Base-by-base conservation (phyloP, 2,329 filamentous ascomycete species). In the Talaromyces sp. region DNA sequence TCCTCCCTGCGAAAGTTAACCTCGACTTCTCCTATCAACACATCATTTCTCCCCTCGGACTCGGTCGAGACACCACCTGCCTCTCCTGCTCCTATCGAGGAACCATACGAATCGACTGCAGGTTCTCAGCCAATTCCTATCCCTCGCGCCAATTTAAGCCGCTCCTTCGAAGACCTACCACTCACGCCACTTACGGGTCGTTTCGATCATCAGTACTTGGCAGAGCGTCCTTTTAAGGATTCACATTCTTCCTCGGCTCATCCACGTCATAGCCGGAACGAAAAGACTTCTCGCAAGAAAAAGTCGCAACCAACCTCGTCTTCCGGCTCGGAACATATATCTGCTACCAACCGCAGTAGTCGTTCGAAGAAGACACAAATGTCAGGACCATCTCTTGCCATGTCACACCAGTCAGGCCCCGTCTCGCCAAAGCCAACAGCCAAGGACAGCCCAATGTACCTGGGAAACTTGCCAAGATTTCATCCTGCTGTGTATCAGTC, bases 401-500 rank as follows among this genome's bases (percentile, higher is more conserved):
- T 71, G 52, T 78, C 79, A 2, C 77, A 78, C 5, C 76, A 78
- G 66, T 72, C 77, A 5, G 68, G 74, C 13, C 68, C 74, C 43
- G 72, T 73, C 27, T 66, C 70, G 27, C 74, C 68, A 49, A 70
- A 78, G 56, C 74, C 72, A 45, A 65, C 72, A 27, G 64, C 76
- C 62, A 79, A 80, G 68, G 69, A 75, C n/a, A 70, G 72, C 14
- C 72, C 76, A 14, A 75, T 80, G 69, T 74, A 79, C 56, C 75
- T 82, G 13, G 74, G 73, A 52, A 78, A 69, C 56, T 72, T 82
- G 19, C 80, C 80, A n/a, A 76, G 79, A 33, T 82, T 80, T 68
- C 80, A 82, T 69, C 80, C 80, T 1, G 76, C 79, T 10, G 77
- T 80, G 64, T 82, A 81, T 66, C 78, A 77, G 61, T 71, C 76